Evolutionary conservation across 345 rosid genomes (phyloP).

Genomic region (Zanthoxylum bungeanum): DNA sequence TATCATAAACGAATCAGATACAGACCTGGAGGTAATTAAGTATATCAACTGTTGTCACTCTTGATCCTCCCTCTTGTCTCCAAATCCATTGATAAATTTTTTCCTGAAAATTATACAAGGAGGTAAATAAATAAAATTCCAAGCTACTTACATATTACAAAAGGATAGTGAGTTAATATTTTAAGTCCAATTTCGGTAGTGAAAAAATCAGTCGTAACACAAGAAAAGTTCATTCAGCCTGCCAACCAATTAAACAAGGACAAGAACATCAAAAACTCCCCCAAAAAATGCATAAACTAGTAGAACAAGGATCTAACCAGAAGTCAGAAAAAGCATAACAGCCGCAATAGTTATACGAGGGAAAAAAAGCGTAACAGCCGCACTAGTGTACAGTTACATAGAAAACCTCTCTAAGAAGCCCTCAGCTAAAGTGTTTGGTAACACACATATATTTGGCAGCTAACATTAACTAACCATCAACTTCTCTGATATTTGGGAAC

Average conservation of each 20-base stretch:
- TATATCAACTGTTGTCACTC: slow-evolving; percentile 64
- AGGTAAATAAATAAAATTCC: background rate
- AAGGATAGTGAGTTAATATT: background rate
- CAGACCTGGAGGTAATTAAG: slow-evolving; percentile 69
- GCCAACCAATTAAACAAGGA: background rate
- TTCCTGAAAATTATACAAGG: slow-evolving; percentile 49
- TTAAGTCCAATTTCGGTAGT: background rate
- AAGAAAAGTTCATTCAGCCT: background rate
- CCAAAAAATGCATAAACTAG: background rate
- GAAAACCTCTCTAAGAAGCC: too few relatives aligned
- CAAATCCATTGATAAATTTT: slow-evolving; percentile 82
- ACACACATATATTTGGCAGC: too few relatives aligned
- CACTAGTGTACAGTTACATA: too few relatives aligned
- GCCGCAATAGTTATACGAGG: background rate
- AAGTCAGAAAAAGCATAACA: background rate
- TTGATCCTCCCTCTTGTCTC: slow-evolving; percentile 81
- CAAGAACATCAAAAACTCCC: background rate
- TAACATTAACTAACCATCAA: too few relatives aligned
- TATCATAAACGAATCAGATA: background rate
- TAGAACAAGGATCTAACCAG: background rate
- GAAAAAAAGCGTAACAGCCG: too few relatives aligned
- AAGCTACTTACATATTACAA: background rate
- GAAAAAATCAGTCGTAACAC: background rate
- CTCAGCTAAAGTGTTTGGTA: too few relatives aligned
- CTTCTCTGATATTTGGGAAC: too few relatives aligned